Percentiles rank a stretch among this genome's conserved stretches.
These are phyloP conservation scores for Scheffersomyces stipitis DNA, from an alignment of 805 yeast species.

Conservation along the genomic window DNA sequence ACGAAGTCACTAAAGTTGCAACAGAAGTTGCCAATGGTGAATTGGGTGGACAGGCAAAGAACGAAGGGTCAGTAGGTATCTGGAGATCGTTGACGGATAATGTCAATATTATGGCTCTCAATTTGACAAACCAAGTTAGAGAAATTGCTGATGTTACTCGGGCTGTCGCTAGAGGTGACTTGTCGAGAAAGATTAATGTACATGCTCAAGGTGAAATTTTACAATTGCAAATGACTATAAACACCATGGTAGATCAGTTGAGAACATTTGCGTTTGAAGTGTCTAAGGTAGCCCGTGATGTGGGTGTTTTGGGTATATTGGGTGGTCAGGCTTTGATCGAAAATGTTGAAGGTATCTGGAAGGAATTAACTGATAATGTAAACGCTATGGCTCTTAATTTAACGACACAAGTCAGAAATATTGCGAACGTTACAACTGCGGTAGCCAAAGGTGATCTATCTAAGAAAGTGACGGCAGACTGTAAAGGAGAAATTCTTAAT, in stretches of 20 bases:
- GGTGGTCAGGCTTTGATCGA: constrained; percentile 86
- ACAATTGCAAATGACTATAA: constrained; percentile 82
- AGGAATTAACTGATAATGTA: constrained; percentile 80
- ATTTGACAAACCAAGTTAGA: constrained; percentile 67
- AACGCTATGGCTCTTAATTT: constrained; percentile 88
- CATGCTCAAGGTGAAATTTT: constrained; percentile 91
- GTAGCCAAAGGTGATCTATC: constrained; percentile 82
- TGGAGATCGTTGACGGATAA: constrained; percentile 85
- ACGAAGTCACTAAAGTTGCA: constrained; percentile 81
- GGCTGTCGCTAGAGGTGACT: constrained; percentile 85
- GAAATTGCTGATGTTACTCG: constrained; percentile 88
- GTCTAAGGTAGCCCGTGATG: constrained; percentile 82
- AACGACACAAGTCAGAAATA: constrained; percentile 85
- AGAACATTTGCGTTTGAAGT: constrained; percentile 84
- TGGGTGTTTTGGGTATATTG: constrained; percentile 83
- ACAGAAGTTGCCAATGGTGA: constrained; percentile 90
- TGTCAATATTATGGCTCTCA: constrained; percentile 85
- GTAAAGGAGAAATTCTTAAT: constrained; percentile 60
- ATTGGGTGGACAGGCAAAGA: constrained; percentile 85
- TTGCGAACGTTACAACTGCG: constrained; percentile 85
- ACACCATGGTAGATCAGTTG: constrained; percentile 85
- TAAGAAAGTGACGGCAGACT: constrained; percentile 82
- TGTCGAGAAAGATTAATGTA: constrained; percentile 79
- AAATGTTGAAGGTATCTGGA: constrained; percentile 85
- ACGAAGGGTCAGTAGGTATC: constrained; percentile 81